Conservation (phyloP, 2,329 filamentous ascomycete genomes). For the Ilyonectria destructans region DNA sequence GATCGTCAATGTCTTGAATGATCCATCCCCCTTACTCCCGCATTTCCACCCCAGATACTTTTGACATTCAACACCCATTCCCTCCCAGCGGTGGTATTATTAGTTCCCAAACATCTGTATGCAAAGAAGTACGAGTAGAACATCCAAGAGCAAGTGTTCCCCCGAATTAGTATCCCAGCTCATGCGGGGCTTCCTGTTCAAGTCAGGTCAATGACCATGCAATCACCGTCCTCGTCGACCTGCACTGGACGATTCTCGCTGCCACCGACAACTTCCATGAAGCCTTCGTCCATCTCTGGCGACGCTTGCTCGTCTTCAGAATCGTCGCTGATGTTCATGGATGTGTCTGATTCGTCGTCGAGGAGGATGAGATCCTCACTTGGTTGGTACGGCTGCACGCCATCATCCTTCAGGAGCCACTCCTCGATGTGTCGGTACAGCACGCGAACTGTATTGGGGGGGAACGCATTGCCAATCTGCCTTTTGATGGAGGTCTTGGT, state of each 20-base stretch:
- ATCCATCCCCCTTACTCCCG: constrained; percentile 15
- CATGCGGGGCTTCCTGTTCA: neutral
- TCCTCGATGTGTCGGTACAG: constrained; percentile 65
- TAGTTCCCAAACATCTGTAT: constrained; percentile 26
- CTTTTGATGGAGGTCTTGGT: constrained; percentile 62
- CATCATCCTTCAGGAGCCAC: constrained; percentile 64
- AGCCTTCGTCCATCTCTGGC: constrained; percentile 48
- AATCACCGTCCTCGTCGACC: constrained; percentile 19
- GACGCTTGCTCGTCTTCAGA: constrained; percentile 31
- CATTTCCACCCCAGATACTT: neutral
- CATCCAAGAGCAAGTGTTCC: neutral
- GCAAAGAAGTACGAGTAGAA: constrained; percentile 11
- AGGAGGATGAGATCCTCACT: constrained; percentile 45
- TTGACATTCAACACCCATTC: constrained; percentile 20
- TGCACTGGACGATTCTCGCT: neutral
- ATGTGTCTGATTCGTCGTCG: constrained; percentile 44
- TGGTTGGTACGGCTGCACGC: constrained; percentile 46
- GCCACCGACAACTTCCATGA: constrained; percentile 21
- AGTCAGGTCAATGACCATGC: constrained; percentile 44
- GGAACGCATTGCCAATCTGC: constrained; percentile 88
- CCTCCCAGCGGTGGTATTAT: neutral
- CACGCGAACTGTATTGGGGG: constrained; percentile 70
- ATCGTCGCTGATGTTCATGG: constrained; percentile 13
- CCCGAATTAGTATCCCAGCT: neutral
- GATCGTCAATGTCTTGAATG: neutral